These are phyloP conservation scores for Helicostylum pulchrum DNA, from an alignment of 192 early-diverging fungal species.

Conservation along the genomic window DNA sequence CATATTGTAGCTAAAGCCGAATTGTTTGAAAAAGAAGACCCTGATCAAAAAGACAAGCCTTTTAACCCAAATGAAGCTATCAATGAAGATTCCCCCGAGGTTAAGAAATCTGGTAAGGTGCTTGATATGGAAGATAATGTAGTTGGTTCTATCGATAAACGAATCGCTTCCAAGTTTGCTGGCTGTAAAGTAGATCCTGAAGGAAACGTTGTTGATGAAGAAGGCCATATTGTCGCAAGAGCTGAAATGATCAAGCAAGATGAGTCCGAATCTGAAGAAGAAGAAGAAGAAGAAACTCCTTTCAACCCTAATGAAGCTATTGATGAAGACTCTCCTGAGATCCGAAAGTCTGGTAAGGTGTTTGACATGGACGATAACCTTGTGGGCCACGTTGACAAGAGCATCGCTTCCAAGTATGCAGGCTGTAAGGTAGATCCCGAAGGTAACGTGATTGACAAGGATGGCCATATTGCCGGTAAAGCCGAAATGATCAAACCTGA, in stretches of 20 bases:
- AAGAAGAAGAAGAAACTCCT: slow-evolving; percentile 4
- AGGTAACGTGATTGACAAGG: neutral
- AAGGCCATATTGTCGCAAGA: neutral
- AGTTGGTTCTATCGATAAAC: neutral
- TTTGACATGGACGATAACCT: slow-evolving; percentile 17
- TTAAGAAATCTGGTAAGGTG: slow-evolving; percentile 4
- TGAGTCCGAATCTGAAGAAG: neutral
- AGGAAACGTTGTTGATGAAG: slow-evolving; percentile 2
- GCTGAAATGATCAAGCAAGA: slow-evolving; percentile 2
- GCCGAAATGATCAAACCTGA: neutral
- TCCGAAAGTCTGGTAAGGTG: slow-evolving; percentile 17
- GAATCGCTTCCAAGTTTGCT: neutral
- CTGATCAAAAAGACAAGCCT: neutral
- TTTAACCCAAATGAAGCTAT: neutral
- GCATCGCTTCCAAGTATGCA: slow-evolving; percentile 6
- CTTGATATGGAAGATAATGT: neutral
- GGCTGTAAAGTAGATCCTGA: slow-evolving; percentile 9
- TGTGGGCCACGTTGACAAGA: slow-evolving; percentile 4
- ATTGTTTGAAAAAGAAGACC: neutral
- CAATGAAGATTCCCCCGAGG: neutral
- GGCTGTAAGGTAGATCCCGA: slow-evolving; percentile 17
- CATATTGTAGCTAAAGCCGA: slow-evolving; percentile 9
- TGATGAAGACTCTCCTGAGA: neutral
- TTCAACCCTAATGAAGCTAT: neutral
- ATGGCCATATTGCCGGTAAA: slow-evolving; percentile 8